A percentile compares a stretch with the other conserved stretches of the same genome.
Conservation (phyloP, 2,329 filamentous ascomycete species). For the Botrytis pseudocinerea region DNA sequence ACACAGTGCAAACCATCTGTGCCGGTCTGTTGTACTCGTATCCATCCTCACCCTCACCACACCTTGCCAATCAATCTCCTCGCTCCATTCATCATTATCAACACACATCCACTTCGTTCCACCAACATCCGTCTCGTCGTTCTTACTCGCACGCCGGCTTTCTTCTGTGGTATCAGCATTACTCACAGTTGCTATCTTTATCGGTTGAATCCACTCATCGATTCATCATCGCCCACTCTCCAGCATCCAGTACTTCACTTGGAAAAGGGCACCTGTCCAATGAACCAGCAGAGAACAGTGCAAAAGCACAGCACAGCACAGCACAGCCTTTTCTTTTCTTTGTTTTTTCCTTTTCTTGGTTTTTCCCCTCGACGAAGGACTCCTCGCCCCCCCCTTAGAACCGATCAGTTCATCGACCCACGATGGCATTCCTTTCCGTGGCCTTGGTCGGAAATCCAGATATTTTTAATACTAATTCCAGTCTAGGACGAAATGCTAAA, state of each 20-base stretch:
- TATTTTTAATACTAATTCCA: slow-evolving; percentile 14
- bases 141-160: background rate
- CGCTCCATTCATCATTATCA: background rate
- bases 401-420: background rate
- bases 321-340: background rate
- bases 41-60: background rate
- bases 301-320: background rate
- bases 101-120: background rate
- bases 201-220: background rate
- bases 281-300: background rate
- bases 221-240: background rate
- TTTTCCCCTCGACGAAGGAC: background rate
- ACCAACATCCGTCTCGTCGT: background rate
- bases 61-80: slow-evolving; percentile 3
- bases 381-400: background rate
- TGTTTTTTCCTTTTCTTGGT: background rate
- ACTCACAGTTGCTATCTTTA: slow-evolving; percentile 1
- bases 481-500: background rate
- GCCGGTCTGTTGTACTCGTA: slow-evolving; percentile 5
- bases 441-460: background rate
- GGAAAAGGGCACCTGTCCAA: background rate
- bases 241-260: background rate
- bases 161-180: slow-evolving; percentile 5
- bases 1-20: background rate
- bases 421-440: background rate